Evolutionary conservation across 495 filamentous ascomycete species (phyloP).

Genomic region (Mytilinidion resinicola): DNA sequence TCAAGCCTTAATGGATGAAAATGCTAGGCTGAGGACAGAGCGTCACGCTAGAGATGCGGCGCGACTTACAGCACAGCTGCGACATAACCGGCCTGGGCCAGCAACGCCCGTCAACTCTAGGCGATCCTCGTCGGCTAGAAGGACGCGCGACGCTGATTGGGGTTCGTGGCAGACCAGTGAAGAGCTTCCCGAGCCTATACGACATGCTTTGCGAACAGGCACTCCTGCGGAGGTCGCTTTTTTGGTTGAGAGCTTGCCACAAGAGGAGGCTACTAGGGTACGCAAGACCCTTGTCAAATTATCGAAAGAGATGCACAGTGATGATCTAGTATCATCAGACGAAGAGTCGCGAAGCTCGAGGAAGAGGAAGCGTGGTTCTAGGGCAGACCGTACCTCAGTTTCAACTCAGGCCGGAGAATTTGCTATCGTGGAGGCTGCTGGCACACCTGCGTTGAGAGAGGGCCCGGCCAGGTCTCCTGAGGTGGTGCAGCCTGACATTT

Average conservation of each 20-base stretch:
- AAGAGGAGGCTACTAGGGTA: constrained; percentile 12
- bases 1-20: too few relatives aligned
- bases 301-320: background rate
- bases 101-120: too few relatives aligned
- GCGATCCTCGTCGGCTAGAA: too few relatives aligned
- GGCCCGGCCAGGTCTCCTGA: background rate
- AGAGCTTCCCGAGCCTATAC: constrained; percentile 17
- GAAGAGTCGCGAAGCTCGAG: background rate
- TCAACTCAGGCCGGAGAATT: background rate
- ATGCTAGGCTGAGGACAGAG: too few relatives aligned
- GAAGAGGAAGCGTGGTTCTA: background rate
- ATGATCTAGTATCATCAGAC: background rate
- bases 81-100: too few relatives aligned
- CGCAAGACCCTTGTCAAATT: constrained; percentile 6
- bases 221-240: constrained; percentile 11
- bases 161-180: constrained; percentile 7
- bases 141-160: background rate
- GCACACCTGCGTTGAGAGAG: too few relatives aligned
- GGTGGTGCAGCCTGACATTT: background rate
- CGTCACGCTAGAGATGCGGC: too few relatives aligned
- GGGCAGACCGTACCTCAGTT: too few relatives aligned
- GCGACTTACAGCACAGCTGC: too few relatives aligned
- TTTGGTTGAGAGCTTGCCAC: constrained; percentile 15
- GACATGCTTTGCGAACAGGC: constrained; percentile 12
- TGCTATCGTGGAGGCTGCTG: background rate